These are phyloP conservation scores for Linum tenue DNA, from an alignment of 345 rosid species.

Conservation along the genomic window DNA sequence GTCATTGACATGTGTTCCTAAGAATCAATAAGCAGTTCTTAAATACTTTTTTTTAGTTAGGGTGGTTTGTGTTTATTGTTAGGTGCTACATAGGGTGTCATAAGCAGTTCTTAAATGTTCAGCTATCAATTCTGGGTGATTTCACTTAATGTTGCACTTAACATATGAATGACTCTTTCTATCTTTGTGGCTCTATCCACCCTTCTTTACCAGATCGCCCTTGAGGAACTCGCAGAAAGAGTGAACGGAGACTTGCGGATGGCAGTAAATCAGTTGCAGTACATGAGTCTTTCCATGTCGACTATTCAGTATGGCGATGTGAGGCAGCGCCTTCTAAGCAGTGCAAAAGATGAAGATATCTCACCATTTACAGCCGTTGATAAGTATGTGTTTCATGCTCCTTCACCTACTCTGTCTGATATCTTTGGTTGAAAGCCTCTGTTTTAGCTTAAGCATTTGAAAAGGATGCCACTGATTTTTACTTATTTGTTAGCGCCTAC, in stretches of 20 bases:
- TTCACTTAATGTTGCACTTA: slow-evolving; percentile 4
- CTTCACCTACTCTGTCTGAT: background rate
- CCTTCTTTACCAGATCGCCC: slow-evolving; percentile 48
- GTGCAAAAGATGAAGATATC: slow-evolving; percentile 95
- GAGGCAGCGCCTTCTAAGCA: slow-evolving; percentile 71
- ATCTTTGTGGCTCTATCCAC: background rate
- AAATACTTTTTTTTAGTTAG: too few relatives aligned
- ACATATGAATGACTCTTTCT: slow-evolving; percentile 4
- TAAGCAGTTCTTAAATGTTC: background rate
- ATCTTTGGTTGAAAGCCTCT: background rate
- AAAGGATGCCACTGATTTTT: too few relatives aligned
- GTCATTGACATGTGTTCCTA: too few relatives aligned
- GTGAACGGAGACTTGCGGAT: slow-evolving; percentile 93
- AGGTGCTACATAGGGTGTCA: too few relatives aligned
- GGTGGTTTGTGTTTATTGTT: too few relatives aligned
- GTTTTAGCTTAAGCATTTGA: background rate
- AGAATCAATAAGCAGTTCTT: too few relatives aligned
- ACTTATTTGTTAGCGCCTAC: too few relatives aligned
- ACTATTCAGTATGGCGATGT: slow-evolving; percentile 80
- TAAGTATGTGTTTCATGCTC: slow-evolving; percentile 43
- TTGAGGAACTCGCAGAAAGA: slow-evolving; percentile 94
- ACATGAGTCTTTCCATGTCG: slow-evolving; percentile 90
- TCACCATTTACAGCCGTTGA: slow-evolving; percentile 98
- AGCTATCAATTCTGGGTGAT: slow-evolving; percentile 5
- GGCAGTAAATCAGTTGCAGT: slow-evolving; percentile 88